Evolutionary conservation across 495 filamentous ascomycete species (phyloP).

Genomic region (Xanthoparmelia taractica): DNA sequence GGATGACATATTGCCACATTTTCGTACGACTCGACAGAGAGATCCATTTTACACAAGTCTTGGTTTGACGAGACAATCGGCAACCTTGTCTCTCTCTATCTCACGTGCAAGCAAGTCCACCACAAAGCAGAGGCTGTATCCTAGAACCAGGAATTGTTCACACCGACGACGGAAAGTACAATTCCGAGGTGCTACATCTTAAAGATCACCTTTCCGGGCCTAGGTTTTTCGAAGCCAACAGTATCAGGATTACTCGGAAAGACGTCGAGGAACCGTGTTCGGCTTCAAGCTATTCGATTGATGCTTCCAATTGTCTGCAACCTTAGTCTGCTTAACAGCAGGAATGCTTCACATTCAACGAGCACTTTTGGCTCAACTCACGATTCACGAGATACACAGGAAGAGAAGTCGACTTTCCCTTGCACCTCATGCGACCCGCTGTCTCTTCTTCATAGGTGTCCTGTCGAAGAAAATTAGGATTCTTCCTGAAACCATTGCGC

Average conservation of each 20-base stretch:
- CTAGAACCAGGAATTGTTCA: not conserved
- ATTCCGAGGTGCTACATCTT: too few species aligned
- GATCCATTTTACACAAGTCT: not conserved
- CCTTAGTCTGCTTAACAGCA: not conserved
- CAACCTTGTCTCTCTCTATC: not conserved
- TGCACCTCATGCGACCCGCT: not conserved
- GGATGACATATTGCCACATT: not conserved
- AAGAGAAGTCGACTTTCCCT: too few species aligned
- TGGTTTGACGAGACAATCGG: constrained; percentile 8
- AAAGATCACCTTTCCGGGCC: not conserved
- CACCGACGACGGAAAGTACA: not conserved
- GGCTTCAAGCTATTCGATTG: not conserved
- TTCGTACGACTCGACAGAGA: constrained; percentile 1
- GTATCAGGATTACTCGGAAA: not conserved
- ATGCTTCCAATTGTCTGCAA: not conserved
- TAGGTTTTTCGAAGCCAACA: not conserved
- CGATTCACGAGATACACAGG: too few species aligned
- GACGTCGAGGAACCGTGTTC: not conserved
- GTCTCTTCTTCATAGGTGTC: not conserved
- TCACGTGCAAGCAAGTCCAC: constrained; percentile 5
- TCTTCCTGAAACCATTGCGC: not conserved
- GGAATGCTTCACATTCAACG: not conserved
- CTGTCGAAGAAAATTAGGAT: not conserved
- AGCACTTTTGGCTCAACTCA: too few species aligned
- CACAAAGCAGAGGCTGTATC: not conserved